Base-by-base conservation (phyloP, 176 grass and related monocot genomes). In the Hyparrhenia diplandra region DNA sequence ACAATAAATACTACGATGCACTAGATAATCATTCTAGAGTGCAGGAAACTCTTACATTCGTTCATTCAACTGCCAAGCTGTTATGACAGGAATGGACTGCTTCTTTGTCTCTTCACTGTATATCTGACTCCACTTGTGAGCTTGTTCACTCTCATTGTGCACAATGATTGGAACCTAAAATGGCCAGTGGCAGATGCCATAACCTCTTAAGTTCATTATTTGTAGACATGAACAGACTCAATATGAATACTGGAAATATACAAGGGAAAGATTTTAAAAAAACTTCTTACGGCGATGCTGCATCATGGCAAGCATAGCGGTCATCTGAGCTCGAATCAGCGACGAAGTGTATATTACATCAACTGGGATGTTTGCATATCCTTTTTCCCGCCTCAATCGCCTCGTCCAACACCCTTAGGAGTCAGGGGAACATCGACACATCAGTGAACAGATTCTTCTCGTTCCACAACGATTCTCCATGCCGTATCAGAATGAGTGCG, bases 231-330 rank as follows among this genome's bases (percentile, higher is more conserved):
- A 21, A 17, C 6, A 36, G 12, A 27, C 8, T 20, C 4, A 3
- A 49, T 70, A 28, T 71, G n/a, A 45, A 71, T 35, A 62, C 63
- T 30, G 21, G 10, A 57, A 70, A 64, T 30, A 2, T 36, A 68
- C 18, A 65, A 65, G 45, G 29, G 51, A 27, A 64, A 47, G 31
- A 46, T 34, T 52, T 35, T 5, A 75, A 63, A n/a, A n/a, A 66
- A 89, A 83, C 87, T 98, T 98, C 80, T 89, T 98, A 39, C 82
- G 87, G 3, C 90, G 92, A 51, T 98, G 96, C 47, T 98, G 90
- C 73, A 90, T 93, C 96, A 98, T 91, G 79, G 92, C 96, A 82
- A 98, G 96, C 96, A 95, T 98, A 39, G 96, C 96, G 6, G 96
- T 98, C 96, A 98, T 98, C 73, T 98, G 90, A 73, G 96, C 92